phyloP scores from a whole-genome alignment of 2,329 filamentous ascomycete genomes.

The Neofusicoccum kwambonambiense region DNA sequence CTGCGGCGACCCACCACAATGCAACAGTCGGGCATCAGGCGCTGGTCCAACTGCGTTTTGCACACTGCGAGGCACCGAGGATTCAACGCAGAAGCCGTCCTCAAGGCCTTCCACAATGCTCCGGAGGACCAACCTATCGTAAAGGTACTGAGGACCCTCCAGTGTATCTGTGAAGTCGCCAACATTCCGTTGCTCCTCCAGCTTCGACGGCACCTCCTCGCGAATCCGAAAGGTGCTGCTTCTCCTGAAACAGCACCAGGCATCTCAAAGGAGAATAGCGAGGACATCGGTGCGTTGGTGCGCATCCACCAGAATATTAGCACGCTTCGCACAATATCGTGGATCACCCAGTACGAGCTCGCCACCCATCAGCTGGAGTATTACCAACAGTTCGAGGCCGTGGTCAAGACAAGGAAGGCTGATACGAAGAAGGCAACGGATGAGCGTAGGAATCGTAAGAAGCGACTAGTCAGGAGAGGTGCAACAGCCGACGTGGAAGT shows the following conservation, averaged over 20 bases:
- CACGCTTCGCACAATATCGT: background rate
- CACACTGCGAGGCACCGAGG: background rate
- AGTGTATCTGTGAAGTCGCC: background rate
- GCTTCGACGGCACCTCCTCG: background rate
- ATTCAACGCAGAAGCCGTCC: background rate
- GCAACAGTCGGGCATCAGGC: background rate
- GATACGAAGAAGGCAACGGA: background rate
- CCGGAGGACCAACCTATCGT: background rate
- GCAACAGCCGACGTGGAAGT: too few species aligned
- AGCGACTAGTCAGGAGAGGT: background rate
- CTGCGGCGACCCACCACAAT: background rate
- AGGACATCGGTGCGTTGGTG: background rate
- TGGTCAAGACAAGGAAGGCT: background rate
- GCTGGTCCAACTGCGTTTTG: background rate
- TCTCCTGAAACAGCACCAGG: background rate
- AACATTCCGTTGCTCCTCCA: background rate
- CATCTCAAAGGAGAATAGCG: background rate
- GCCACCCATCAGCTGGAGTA: background rate
- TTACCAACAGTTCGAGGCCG: background rate
- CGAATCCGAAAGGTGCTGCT: background rate
- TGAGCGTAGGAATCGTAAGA: background rate
- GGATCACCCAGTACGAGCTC: background rate
- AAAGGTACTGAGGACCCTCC: background rate
- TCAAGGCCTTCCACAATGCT: background rate
- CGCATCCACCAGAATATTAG: background rate